phyloP scores from a whole-genome alignment of 202 grass and related monocot species.

The Setaria viridis region DNA sequence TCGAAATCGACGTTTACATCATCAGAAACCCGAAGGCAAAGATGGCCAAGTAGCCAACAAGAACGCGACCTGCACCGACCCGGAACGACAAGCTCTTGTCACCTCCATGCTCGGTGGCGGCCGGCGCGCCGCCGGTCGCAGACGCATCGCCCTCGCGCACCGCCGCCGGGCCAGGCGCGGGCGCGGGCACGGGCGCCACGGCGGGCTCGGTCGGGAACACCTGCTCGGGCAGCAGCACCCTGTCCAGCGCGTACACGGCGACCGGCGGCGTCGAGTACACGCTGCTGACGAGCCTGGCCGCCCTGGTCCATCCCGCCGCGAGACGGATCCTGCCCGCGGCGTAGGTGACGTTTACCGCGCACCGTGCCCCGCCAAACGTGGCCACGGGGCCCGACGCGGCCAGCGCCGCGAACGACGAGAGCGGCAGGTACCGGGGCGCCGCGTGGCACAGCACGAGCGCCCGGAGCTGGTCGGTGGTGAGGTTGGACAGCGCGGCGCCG shows the following conservation, averaged over 20 bases:
- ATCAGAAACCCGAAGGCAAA: constrained; percentile 5
- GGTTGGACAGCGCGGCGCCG: constrained; percentile 19
- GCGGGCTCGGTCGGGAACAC: constrained; percentile 48
- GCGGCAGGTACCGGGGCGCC: constrained; percentile 34
- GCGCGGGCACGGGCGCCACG: neutral
- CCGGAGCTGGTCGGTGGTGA: constrained; percentile 49
- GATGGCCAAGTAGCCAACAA: neutral
- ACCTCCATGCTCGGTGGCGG: neutral
- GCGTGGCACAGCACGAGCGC: constrained; percentile 53
- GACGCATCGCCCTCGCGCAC: neutral
- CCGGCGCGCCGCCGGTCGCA: neutral
- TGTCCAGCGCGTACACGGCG: constrained; percentile 50
- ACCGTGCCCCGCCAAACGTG: constrained; percentile 31
- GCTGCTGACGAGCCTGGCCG: constrained; percentile 53
- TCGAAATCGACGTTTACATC: neutral
- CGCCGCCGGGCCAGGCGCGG: constrained; percentile 12
- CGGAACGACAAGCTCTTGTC: constrained; percentile 36
- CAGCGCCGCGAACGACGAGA: constrained; percentile 50
- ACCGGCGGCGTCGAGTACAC: constrained; percentile 47
- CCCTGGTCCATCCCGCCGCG: constrained; percentile 21
- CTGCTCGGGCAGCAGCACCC: constrained; percentile 42
- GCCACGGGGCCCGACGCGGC: constrained; percentile 27
- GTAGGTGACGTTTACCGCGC: constrained; percentile 50
- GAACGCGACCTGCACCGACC: neutral
- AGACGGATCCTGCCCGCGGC: constrained; percentile 44